Base-by-base conservation (phyloP, 768 basidiomycete genomes). In the Galerina sulciceps region DNA sequence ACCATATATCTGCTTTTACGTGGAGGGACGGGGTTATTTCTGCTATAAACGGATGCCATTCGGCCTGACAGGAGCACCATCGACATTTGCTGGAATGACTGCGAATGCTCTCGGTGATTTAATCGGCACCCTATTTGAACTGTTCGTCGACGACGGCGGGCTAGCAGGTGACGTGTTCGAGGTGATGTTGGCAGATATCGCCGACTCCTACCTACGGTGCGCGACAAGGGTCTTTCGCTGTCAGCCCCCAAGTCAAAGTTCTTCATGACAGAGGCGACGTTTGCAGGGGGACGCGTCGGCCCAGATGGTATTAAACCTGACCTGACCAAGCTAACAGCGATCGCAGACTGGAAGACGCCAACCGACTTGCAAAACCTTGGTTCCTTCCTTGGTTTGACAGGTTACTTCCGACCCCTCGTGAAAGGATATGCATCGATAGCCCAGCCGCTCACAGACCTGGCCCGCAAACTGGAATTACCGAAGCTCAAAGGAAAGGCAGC, bases 121-220 rank as follows among this genome's bases (percentile, higher is more conserved):
- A 1, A 41, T 75, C 0, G 64, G 64, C 0, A 52, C 63, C 0
- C 31, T 20, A 45, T 57, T 77, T 13, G 74, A 78, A 44, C 56
- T 73, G 2, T 79, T 77, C n/a, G 73, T 81, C 0, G 75, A 81
- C 41, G 73, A 81, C 54, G 69, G 76, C 0, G 73, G 69, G 0
- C 20, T 66, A 0, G 68, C 72, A 10, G 71, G 59, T 0, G 69
- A 79, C 59, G 38, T 26, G 0, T 79, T 80, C 50, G 62, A 70
- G 1, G 64, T 65, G 15, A 63, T 63, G 36, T 18, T 76, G n/a
- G 2, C 1, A 65, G 69, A 1, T 44, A 79, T 1, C 11, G 56
- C 0, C 18, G 31, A 0, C 42, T 77, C 3, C 65, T 81, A 8
- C 38, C 44, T 0, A 43, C 72, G 2, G 61, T 73, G 6, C 57